A percentile compares a stretch with the other conserved stretches of the same genome.
Conservation (phyloP, 83 land plant genomes). For the Isoetes engelmannii region DNA sequence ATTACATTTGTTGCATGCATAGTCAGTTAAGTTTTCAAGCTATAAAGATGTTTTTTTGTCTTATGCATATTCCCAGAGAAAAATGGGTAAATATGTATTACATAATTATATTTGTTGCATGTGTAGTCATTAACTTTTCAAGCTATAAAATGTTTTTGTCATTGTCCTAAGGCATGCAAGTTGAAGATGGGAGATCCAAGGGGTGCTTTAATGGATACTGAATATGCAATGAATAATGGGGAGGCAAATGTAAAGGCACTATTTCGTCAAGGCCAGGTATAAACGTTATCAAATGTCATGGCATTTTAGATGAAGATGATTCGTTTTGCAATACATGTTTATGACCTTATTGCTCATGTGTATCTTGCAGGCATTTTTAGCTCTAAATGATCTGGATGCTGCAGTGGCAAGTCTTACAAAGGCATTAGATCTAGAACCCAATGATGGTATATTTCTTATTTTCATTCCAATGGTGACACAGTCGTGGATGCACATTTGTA, state of each 20-base stretch:
- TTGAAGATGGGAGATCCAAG: slow-evolving; percentile 34
- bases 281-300: no score
- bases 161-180: slow-evolving; percentile 31
- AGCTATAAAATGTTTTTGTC: not conserved
- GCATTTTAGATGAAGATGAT: no score
- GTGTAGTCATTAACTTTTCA: no score
- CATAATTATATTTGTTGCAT: no score
- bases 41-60: no score
- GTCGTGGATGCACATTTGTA: no score
- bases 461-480: not conserved
- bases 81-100: no score
- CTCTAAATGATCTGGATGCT: slow-evolving; percentile 74
- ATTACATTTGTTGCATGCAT: no score
- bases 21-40: no score
- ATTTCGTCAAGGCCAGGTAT: slow-evolving; percentile 42
- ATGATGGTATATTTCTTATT: slow-evolving; percentile 54
- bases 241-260: slow-evolving; percentile 35
- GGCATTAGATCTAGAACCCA: slow-evolving; percentile 81
- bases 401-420: slow-evolving; percentile 78
- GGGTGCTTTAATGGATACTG: slow-evolving; percentile 35
- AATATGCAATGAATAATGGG: slow-evolving; percentile 37
- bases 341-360: not conserved
- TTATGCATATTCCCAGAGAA: no score
- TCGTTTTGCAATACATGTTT: not conserved
- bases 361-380: slow-evolving; percentile 66